phyloP scores from a whole-genome alignment of 2,329 filamentous ascomycete species.

The Periconia macrospinosa region DNA sequence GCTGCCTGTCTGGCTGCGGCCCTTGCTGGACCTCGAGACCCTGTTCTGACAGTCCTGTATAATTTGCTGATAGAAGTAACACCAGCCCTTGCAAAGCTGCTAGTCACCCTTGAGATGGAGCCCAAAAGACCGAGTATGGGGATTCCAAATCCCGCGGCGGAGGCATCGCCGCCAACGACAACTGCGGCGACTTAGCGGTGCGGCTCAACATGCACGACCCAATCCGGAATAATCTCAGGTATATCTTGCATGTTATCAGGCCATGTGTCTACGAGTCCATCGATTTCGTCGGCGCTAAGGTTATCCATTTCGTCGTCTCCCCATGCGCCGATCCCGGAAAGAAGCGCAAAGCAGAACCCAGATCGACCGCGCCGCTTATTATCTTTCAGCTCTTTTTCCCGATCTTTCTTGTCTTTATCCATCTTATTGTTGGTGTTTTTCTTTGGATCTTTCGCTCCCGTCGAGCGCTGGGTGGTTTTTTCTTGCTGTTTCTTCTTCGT shows the following conservation, averaged over 20 bases:
- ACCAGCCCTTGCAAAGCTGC: too few species aligned
- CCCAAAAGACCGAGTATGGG: too few species aligned
- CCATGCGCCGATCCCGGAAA: neutral
- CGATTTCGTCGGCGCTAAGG: neutral
- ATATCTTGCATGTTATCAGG: neutral
- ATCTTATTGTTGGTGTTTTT: neutral
- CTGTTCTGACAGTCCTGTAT: neutral
- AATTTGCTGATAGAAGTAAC: neutral
- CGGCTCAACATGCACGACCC: too few species aligned
- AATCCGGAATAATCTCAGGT: neutral
- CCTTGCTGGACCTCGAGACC: neutral
- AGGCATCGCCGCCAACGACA: too few species aligned
- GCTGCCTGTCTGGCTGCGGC: neutral
- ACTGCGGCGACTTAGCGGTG: too few species aligned
- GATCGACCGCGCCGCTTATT: neutral
- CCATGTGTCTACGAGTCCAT: neutral
- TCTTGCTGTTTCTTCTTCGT: constrained; percentile 1
- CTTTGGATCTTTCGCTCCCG: constrained; percentile 1
- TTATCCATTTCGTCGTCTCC: neutral
- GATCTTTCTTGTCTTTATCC: neutral
- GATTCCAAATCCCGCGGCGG: too few species aligned
- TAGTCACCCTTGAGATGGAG: too few species aligned
- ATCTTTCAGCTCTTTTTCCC: neutral
- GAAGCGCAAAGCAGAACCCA: neutral
- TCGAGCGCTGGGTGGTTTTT: neutral